phyloP scores from a whole-genome alignment of 2,329 filamentous ascomycete genomes.

The Neonectria magnoliae region DNA sequence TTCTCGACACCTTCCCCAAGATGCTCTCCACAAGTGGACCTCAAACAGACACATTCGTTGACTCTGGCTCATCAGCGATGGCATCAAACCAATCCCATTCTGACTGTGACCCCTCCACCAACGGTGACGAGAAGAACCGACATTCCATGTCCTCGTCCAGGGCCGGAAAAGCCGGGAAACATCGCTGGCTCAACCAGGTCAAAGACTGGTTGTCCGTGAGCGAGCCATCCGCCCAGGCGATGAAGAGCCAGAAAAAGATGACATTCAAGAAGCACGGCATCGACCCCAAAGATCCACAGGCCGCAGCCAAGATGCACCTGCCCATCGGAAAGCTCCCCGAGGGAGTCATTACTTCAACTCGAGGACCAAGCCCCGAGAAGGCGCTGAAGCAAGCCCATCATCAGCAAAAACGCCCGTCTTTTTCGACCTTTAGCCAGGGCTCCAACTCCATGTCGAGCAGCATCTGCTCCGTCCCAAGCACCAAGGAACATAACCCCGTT shows the following conservation, averaged over 20 bases:
- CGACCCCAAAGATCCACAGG: constrained; percentile 54
- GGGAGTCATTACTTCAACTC: constrained; percentile 57
- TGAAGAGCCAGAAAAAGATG: constrained; percentile 57
- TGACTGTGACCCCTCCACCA: constrained; percentile 39
- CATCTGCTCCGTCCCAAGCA: constrained; percentile 46
- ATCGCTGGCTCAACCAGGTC: constrained; percentile 54
- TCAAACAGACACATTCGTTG: constrained; percentile 16
- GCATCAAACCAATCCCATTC: constrained; percentile 31
- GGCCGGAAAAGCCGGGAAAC: constrained; percentile 41
- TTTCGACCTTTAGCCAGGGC: constrained; percentile 37
- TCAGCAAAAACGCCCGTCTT: constrained; percentile 44
- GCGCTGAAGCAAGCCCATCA: constrained; percentile 49
- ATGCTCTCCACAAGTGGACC: constrained; percentile 25
- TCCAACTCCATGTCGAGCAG: constrained; percentile 50
- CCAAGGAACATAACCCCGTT: constrained; percentile 45
- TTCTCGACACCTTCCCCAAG: neutral
- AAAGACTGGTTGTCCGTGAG: constrained; percentile 60
- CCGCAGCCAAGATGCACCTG: constrained; percentile 57
- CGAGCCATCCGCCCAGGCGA: constrained; percentile 61
- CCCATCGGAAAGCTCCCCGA: constrained; percentile 57
- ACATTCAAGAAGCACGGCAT: constrained; percentile 57
- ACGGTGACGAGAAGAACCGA: constrained; percentile 31
- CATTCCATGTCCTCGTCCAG: constrained; percentile 23
- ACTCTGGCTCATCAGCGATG: constrained; percentile 23
- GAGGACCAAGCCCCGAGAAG: constrained; percentile 59